Evolutionary conservation across 768 basidiomycete genomes (phyloP).

Genomic region (Serendipita sp.): DNA sequence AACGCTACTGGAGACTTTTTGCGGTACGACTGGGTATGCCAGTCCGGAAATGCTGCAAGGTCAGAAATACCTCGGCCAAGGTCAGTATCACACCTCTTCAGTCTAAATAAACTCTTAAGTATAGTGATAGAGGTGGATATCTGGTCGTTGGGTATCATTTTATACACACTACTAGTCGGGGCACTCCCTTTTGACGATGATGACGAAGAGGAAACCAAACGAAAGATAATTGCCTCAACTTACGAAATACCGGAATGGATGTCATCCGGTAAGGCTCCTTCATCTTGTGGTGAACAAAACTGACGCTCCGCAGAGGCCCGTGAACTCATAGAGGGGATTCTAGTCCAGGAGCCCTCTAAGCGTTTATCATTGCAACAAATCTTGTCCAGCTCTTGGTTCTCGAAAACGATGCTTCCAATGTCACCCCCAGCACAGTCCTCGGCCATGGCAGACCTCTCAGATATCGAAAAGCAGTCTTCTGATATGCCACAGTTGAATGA

Average conservation of each 20-base stretch:
- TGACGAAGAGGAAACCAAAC: slow-evolving; percentile 66
- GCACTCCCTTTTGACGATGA: slow-evolving; percentile 85
- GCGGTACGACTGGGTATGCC: slow-evolving; percentile 86
- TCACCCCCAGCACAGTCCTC: slow-evolving; percentile 1
- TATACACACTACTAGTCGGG: slow-evolving; percentile 79
- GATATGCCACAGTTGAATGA: not conserved
- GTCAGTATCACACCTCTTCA: slow-evolving; percentile 25
- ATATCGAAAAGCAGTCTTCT: slow-evolving; percentile 4
- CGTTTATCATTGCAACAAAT: slow-evolving; percentile 75
- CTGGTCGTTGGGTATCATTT: slow-evolving; percentile 87
- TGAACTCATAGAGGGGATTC: slow-evolving; percentile 58
- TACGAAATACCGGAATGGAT: slow-evolving; percentile 92
- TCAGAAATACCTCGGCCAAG: slow-evolving; percentile 78
- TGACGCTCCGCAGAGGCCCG: slow-evolving; percentile 48
- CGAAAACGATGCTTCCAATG: slow-evolving; percentile 14
- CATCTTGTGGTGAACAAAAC: not conserved
- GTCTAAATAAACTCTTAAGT: not conserved
- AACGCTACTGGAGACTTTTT: slow-evolving; percentile 75
- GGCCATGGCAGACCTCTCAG: not conserved
- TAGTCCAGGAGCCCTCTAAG: slow-evolving; percentile 58
- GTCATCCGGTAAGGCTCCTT: slow-evolving; percentile 41
- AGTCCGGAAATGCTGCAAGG: slow-evolving; percentile 84
- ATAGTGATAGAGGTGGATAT: slow-evolving; percentile 70
- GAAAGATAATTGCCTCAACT: slow-evolving; percentile 65
- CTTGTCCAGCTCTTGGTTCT: slow-evolving; percentile 77